Evolutionary conservation across 2,329 filamentous ascomycete species (phyloP).

Genomic region (Immersiporthe knoxdaviesiana): DNA sequence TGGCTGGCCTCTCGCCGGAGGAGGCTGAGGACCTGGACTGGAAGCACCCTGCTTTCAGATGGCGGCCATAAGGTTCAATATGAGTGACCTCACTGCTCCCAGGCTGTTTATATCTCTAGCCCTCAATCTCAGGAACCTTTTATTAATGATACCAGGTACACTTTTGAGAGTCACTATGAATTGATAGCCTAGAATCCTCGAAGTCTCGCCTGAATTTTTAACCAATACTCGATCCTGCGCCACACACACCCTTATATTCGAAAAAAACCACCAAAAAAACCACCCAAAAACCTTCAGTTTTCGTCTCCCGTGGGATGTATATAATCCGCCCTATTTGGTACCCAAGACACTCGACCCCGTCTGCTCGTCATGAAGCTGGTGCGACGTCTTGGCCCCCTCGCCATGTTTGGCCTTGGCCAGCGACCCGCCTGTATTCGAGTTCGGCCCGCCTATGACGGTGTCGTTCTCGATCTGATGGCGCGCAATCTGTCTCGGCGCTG

Average conservation of each 20-base stretch:
- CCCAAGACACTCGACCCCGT: conserved; percentile 20
- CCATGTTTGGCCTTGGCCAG: conserved; percentile 19
- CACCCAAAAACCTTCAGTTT: too few species aligned
- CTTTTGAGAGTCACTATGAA: too few species aligned
- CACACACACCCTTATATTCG: too few species aligned
- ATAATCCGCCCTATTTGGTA: conserved; percentile 6
- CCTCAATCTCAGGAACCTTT: too few species aligned
- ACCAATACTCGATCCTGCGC: too few species aligned
- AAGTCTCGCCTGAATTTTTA: too few species aligned
- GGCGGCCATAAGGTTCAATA: conserved; percentile 44
- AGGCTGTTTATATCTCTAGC: too few species aligned
- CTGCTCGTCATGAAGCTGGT: conserved; percentile 24
- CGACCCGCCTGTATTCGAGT: conserved; percentile 18
- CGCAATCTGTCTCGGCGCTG: conserved; percentile 19
- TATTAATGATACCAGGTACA: too few species aligned
- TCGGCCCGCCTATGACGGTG: conserved; percentile 19
- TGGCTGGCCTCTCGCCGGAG: conserved; percentile 55
- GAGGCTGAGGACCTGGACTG: conserved; percentile 66
- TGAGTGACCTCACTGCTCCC: too few species aligned
- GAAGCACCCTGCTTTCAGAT: conserved; percentile 68
- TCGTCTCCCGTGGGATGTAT: too few species aligned
- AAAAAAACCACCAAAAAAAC: too few species aligned
- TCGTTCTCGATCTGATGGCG: conserved; percentile 26
- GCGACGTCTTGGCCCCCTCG: conserved; percentile 20
- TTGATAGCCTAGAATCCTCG: too few species aligned